Evolutionary conservation across 2,329 filamentous ascomycete species (phyloP).

Genomic region (Exophiala dermatitidis): DNA sequence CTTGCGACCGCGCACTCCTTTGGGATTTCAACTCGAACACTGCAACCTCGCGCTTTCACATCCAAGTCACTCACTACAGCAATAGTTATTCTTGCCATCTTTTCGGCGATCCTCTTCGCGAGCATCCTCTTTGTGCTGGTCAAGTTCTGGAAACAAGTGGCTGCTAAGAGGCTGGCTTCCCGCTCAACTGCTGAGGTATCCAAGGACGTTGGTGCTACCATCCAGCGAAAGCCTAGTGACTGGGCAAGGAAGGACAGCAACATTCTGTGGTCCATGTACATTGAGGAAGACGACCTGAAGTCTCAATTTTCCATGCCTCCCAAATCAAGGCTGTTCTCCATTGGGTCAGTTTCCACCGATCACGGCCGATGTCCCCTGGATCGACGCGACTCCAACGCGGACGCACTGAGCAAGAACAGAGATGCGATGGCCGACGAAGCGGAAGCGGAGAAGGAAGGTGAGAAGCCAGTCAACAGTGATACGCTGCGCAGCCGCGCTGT

Average conservation of each 20-base stretch:
- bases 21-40: neutral
- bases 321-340: constrained; percentile 18
- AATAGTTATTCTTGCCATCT: constrained; percentile 6
- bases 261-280: constrained; percentile 17
- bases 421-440: neutral
- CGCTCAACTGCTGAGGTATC: neutral
- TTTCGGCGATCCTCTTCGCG: constrained; percentile 6
- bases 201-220: neutral
- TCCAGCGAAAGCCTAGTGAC: constrained; percentile 8
- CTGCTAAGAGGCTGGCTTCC: neutral
- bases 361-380: constrained; percentile 15
- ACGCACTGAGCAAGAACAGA: constrained; percentile 1
- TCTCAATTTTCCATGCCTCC: constrained; percentile 13
- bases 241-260: constrained; percentile 16
- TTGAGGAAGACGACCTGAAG: constrained; percentile 17
- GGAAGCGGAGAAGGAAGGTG: neutral
- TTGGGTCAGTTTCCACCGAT: constrained; percentile 16
- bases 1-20: neutral
- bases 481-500: neutral
- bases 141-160: constrained; percentile 6
- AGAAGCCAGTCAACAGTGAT: neutral
- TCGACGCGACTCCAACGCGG: constrained; percentile 1
- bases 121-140: constrained; percentile 2
- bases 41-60: neutral
- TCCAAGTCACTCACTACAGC: constrained; percentile 2